Evolutionary conservation across 1,139 yeast genomes (phyloP), one percentile per base, ranked within the genome.

Genomic region (Lodderomyces parapsilosis): DNA sequence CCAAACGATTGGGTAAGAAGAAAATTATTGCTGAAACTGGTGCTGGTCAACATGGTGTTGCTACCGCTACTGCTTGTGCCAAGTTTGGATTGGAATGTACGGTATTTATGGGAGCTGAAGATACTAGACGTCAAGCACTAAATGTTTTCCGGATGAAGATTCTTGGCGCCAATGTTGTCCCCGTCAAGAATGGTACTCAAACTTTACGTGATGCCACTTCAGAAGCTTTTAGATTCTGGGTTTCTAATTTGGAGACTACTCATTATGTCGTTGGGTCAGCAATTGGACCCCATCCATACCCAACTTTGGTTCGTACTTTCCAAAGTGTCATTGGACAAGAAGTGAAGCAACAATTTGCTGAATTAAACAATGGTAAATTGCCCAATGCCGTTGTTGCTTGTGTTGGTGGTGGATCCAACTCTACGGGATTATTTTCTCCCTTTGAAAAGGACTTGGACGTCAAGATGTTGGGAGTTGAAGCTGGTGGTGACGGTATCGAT

Each of bases 1-100:
- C 99, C 30, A 87, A 78, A 65, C 80, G 99, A 64, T 75, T 94
- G 54, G 99, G 99, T 40, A 93, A 93, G 73, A 82, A 73, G 49
- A 83, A 86, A 56, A 81, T 93, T 49, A 93, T 93, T 62, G 99
- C 99, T 37, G 99, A 93, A 71, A 93, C 99, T 37, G 99, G 99
- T 66, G 99, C 99, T 43, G 99, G 99, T 50, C 99, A 93, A 73
- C 99, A 93, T 63, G 99, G 99, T 71, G 99, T 93, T 36, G 99
- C 99, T 38, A 93, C 99, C 46, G 99, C 99, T 24, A 93, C 99
- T 44, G 98, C 96, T 0, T 91, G 96, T 70, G 99, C 99, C 53
- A 94, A 93, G 65, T 93, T 93, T 56, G 99, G 99, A 42, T 65
- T 93, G 66, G 81, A 86, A 61, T 93, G 99, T 73, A 88, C 89